Evolutionary conservation across 345 rosid genomes (phyloP).

Genomic region (Dovyalis caffra): DNA sequence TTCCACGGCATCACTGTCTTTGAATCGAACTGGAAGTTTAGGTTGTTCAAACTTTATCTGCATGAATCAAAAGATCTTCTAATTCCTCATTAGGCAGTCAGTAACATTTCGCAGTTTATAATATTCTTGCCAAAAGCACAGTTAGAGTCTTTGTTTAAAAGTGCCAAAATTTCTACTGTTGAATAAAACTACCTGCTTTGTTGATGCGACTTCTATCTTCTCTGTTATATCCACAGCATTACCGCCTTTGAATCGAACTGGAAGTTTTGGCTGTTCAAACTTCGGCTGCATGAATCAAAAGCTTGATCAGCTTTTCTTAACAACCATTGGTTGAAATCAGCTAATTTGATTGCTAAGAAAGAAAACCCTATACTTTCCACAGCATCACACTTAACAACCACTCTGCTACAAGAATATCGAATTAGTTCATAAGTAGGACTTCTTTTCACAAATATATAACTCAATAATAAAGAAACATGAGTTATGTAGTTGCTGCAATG

Average conservation of each 20-base stretch:
- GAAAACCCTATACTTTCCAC: background rate
- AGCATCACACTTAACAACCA: background rate
- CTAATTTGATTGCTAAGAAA: background rate
- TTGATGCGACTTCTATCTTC: constrained; percentile 12
- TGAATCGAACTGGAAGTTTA: background rate
- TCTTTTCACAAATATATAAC: background rate
- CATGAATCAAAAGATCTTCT: background rate
- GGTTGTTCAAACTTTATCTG: background rate
- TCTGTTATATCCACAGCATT: constrained; percentile 14
- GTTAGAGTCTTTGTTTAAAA: background rate
- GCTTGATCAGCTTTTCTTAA: background rate
- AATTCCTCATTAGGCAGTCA: background rate
- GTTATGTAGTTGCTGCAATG: background rate
- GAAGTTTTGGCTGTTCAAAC: background rate
- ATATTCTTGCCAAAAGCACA: background rate
- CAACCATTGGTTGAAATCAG: background rate
- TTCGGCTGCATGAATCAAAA: constrained; percentile 5
- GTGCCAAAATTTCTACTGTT: background rate
- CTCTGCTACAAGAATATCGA: background rate
- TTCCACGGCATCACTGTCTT: constrained; percentile 4
- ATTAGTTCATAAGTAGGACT: background rate
- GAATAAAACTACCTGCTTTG: constrained; percentile 12
- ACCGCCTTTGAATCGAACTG: background rate
- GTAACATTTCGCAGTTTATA: background rate
- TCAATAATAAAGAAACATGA: background rate